Evolutionary conservation across 148 eudicot genomes (phyloP).

Genomic region (Rhododendron griersonianum): DNA sequence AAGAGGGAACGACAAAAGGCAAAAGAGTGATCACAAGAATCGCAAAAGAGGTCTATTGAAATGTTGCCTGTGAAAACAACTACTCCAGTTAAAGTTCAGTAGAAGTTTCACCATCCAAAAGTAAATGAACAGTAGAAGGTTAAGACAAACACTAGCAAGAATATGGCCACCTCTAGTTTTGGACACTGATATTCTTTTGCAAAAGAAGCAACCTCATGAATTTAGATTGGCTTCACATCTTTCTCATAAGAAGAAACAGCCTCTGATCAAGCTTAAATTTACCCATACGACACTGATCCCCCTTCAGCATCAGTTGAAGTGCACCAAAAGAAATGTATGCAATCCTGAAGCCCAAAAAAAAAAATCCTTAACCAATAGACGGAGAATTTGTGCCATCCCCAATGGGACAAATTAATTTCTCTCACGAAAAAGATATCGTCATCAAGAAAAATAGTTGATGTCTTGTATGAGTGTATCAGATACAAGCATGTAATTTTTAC

Average conservation of each 20-base stretch:
- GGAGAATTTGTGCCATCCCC: background rate
- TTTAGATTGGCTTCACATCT: background rate
- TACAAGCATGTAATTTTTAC: background rate
- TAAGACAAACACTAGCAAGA: background rate
- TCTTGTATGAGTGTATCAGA: background rate
- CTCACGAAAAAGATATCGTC: background rate
- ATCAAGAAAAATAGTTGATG: no score
- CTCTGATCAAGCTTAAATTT: background rate
- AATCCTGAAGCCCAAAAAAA: background rate
- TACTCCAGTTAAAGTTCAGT: background rate
- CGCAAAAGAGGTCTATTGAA: background rate
- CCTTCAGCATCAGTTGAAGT: background rate
- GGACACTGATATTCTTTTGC: background rate
- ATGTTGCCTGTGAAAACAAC: background rate
- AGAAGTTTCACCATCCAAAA: background rate
- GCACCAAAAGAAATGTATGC: background rate
- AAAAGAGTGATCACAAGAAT: background rate
- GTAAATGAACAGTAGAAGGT: background rate
- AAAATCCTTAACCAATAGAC: background rate
- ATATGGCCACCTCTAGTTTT: background rate
- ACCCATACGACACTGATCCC: background rate
- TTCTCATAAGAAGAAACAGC: background rate
- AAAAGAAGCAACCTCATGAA: background rate
- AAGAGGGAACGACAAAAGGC: background rate
- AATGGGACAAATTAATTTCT: background rate